These are phyloP conservation scores for Raddia distichophylla DNA, from an alignment of 176 grass and related monocot species.

Conservation along the genomic window DNA sequence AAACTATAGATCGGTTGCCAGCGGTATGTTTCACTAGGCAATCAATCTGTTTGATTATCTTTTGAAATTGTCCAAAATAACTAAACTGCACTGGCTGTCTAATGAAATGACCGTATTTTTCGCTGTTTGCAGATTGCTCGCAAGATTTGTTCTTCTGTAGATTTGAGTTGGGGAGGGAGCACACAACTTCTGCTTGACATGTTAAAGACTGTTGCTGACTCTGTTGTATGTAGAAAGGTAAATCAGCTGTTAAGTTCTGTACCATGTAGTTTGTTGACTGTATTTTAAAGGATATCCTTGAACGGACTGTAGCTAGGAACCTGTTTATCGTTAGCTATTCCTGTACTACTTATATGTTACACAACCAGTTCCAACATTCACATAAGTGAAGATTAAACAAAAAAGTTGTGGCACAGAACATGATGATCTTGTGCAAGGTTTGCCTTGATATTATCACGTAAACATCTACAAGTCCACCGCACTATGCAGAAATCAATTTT, in stretches of 20 bases:
- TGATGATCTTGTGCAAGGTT: neutral
- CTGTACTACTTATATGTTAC: neutral
- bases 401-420: neutral
- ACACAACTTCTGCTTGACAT: conserved; percentile 51
- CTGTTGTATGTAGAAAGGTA: conserved; percentile 60
- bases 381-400: neutral
- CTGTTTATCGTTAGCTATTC: neutral
- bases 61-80: conserved; percentile 11
- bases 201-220: conserved; percentile 41
- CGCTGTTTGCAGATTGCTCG: conserved; percentile 54
- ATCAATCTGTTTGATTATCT: conserved; percentile 14
- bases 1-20: conserved; percentile 51
- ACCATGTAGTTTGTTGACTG: neutral
- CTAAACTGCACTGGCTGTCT: conserved; percentile 2
- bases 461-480: conserved; percentile 21
- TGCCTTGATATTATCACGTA: neutral
- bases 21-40: conserved; percentile 51
- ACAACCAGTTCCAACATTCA: neutral
- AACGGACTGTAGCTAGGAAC: neutral
- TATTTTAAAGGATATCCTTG: neutral
- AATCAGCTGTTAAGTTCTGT: conserved; percentile 5
- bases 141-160: conserved; percentile 65
- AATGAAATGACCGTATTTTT: conserved; percentile 27
- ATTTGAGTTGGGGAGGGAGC: conserved; percentile 58
- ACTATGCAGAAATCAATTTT: neutral